A percentile compares a stretch with the other conserved stretches of the same genome.
phyloP scores from a whole-genome alignment of 768 basidiomycete species.

The Cantharellus anzutake region DNA sequence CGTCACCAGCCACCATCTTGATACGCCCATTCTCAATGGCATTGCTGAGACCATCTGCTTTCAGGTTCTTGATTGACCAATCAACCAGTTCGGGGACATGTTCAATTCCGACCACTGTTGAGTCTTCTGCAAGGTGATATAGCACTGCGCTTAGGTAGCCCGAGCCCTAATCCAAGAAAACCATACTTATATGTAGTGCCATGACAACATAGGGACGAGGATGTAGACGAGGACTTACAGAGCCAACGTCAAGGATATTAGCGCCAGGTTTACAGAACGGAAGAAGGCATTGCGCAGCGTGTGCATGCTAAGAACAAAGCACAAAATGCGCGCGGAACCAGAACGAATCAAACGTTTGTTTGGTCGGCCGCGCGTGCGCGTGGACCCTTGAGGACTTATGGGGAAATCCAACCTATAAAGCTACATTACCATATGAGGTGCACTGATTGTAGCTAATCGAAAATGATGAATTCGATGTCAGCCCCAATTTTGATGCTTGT shows the following conservation, averaged over 20 bases:
- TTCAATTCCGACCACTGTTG: conserved; percentile 74
- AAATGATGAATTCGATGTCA: conserved; percentile 7
- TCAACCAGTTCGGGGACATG: conserved; percentile 67
- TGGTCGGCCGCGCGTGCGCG: not conserved
- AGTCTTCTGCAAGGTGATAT: conserved; percentile 44
- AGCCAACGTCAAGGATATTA: conserved; percentile 61
- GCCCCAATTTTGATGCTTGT: conserved; percentile 38
- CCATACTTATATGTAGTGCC: not conserved
- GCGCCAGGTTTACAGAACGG: conserved; percentile 50
- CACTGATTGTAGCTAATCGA: conserved; percentile 78
- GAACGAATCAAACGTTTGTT: not conserved
- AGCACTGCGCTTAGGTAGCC: conserved; percentile 76
- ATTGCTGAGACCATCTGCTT: conserved; percentile 38
- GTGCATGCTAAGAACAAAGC: conserved; percentile 43
- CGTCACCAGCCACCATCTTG: conserved; percentile 56
- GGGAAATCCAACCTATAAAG: not conserved
- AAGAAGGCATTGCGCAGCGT: conserved; percentile 62
- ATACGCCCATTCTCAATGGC: conserved; percentile 38
- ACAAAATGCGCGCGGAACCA: not conserved
- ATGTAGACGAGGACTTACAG: not conserved
- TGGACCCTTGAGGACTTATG: not conserved
- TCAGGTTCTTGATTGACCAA: conserved; percentile 49
- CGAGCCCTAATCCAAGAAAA: conserved; percentile 28
- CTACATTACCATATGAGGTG: conserved; percentile 73
- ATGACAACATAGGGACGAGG: no score